phyloP scores from a whole-genome alignment of 1,139 yeast genomes.

The Saccharomycopsis phalli region DNA sequence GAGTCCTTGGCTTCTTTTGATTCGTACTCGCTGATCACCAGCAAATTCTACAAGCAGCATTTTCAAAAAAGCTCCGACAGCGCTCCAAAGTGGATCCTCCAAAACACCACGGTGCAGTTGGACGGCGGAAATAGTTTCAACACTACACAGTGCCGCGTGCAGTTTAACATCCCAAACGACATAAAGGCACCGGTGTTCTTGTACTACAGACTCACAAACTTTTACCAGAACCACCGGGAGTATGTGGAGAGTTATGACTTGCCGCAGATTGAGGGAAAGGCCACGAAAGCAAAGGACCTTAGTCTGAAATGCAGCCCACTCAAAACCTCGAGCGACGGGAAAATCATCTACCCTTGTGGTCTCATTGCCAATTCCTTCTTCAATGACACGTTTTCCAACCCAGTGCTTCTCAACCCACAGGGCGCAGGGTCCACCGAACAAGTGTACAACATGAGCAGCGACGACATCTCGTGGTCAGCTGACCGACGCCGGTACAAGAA shows the following conservation, averaged over 20 bases:
- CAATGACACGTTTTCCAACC: constrained; percentile 56
- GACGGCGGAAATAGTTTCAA: constrained; percentile 28
- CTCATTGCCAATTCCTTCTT: constrained; percentile 68
- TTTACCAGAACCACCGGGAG: constrained; percentile 70
- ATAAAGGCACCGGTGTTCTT: constrained; percentile 53
- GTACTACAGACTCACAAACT: constrained; percentile 65
- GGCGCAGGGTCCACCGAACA: constrained; percentile 36
- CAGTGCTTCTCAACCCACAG: constrained; percentile 34
- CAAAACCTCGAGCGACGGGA: constrained; percentile 38
- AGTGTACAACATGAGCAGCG: constrained; percentile 42
- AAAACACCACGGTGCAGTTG: constrained; percentile 31
- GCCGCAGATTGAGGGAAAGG: constrained; percentile 55
- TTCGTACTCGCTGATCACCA: constrained; percentile 39
- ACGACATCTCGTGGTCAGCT: constrained; percentile 60
- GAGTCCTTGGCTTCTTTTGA: constrained; percentile 31
- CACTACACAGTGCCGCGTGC: constrained; percentile 38
- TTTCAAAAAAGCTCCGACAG: constrained; percentile 37
- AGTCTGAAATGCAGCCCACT: constrained; percentile 54
- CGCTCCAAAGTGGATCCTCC: constrained; percentile 48
- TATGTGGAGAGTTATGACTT: constrained; percentile 65
- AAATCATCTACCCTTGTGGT: constrained; percentile 65
- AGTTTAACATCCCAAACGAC: constrained; percentile 51
- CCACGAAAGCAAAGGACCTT: constrained; percentile 39
- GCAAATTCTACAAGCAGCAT: constrained; percentile 43
- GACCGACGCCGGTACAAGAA: constrained; percentile 51